phyloP scores from a whole-genome alignment of 2,329 filamentous ascomycete genomes.

The Fragosphaeria purpurea region DNA sequence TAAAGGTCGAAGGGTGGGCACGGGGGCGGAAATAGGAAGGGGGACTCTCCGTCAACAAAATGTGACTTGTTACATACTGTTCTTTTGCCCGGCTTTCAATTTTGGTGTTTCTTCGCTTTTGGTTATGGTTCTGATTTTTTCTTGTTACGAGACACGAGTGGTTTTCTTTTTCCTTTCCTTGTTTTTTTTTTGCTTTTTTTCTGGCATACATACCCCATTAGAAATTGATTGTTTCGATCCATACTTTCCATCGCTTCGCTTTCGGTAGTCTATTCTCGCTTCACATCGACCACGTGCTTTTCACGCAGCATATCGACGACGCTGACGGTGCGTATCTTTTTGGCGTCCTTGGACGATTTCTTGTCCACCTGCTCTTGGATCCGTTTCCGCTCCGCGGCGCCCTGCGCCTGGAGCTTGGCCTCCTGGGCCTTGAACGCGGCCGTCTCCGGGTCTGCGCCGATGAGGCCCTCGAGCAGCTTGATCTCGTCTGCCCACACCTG shows the following conservation, averaged over 20 bases:
- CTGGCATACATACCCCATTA: conserved; percentile 2
- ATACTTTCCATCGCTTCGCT: no score
- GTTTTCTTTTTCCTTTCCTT: conserved; percentile 2
- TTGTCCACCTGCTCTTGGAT: conserved; percentile 71
- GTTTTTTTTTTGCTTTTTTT: conserved; percentile 5
- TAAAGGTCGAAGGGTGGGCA: conserved; percentile 47
- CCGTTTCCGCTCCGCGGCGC: conserved; percentile 61
- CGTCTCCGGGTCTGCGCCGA: conserved; percentile 71
- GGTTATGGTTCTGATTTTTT: conserved; percentile 1
- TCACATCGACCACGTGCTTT: no score
- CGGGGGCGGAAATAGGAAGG: conserved; percentile 22
- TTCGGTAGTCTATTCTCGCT: no score
- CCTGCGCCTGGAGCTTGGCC: conserved; percentile 53
- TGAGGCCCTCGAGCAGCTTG: conserved; percentile 80
- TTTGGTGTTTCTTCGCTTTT: not conserved
- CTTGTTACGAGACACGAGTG: conserved; percentile 2
- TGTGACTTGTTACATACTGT: not conserved
- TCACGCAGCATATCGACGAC: no score
- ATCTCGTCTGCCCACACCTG: conserved; percentile 87
- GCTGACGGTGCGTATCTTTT: conserved; percentile 12
- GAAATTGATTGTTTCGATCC: no score
- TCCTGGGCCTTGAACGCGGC: conserved; percentile 62
- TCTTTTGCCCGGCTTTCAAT: not conserved
- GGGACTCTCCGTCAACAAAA: no score
- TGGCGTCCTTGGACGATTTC: conserved; percentile 53